These are phyloP conservation scores for Geranium rotundifolium DNA, from an alignment of 345 rosid genomes.

Conservation along the genomic window DNA sequence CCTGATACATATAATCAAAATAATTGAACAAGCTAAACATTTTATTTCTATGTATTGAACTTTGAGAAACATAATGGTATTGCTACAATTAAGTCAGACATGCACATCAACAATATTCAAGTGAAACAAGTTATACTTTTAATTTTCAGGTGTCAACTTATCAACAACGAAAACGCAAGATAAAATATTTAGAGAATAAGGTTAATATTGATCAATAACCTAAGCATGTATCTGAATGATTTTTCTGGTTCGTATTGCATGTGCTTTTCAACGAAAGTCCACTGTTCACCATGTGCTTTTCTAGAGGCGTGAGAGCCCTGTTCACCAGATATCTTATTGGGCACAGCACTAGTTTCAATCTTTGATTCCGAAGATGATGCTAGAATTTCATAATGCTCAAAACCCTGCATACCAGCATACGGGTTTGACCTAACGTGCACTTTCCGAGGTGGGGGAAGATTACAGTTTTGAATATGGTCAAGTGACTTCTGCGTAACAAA, in stretches of 20 bases:
- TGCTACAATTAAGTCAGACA: too few species aligned
- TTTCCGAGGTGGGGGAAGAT: slow-evolving; percentile 77
- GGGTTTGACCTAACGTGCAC: slow-evolving; percentile 31
- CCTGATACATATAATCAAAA: not conserved
- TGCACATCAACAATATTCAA: too few species aligned
- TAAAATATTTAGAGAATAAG: too few species aligned
- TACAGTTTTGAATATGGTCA: slow-evolving; percentile 65
- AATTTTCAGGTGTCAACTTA: too few species aligned
- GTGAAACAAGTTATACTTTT: too few species aligned
- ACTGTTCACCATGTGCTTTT: slow-evolving; percentile 9
- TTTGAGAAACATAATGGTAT: too few species aligned
- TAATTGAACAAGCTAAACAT: too few species aligned
- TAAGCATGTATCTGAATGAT: slow-evolving; percentile 28
- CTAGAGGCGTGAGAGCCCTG: not conserved
- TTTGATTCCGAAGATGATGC: slow-evolving; percentile 22
- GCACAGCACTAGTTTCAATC: slow-evolving; percentile 13
- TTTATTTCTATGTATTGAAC: too few species aligned
- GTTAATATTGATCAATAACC: not conserved
- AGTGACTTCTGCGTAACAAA: slow-evolving; percentile 78
- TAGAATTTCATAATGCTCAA: slow-evolving; percentile 17
- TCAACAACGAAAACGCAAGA: too few species aligned
- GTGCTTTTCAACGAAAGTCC: slow-evolving; percentile 18
- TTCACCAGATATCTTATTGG: not conserved
- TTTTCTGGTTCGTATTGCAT: slow-evolving; percentile 20
- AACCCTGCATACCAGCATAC: slow-evolving; percentile 18